Conservation (phyloP, 2,329 filamentous ascomycete species). For the Xylaria sp. region DNA sequence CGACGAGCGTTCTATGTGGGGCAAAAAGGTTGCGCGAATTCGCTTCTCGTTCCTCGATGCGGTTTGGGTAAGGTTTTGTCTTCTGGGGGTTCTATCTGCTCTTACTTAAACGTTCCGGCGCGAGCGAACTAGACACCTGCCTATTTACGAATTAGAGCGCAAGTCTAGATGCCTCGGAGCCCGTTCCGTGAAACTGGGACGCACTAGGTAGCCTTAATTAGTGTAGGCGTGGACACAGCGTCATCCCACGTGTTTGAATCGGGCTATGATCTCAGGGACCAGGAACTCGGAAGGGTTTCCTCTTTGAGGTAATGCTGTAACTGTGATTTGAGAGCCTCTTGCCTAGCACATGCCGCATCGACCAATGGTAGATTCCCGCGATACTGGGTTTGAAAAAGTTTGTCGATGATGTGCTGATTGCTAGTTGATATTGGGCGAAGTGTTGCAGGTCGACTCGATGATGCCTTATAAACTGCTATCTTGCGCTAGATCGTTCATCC, state of each 20-base stretch:
- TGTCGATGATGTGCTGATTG: background rate
- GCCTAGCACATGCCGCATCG: background rate
- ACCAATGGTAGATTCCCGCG: background rate
- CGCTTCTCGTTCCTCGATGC: background rate
- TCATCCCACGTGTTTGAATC: constrained; percentile 16
- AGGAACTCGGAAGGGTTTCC: background rate
- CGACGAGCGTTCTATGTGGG: constrained; percentile 3
- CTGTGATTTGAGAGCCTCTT: constrained; percentile 3
- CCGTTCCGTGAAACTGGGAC: constrained; percentile 19
- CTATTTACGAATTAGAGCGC: background rate
- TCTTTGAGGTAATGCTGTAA: background rate
- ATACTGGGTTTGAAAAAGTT: background rate
- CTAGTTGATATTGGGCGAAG: background rate
- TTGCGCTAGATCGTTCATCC: background rate
- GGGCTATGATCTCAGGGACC: constrained; percentile 6
- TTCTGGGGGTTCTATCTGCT: background rate
- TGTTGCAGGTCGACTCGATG: background rate
- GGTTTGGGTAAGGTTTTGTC: background rate
- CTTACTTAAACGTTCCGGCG: background rate
- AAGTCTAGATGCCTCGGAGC: background rate
- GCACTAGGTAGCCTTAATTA: constrained; percentile 15
- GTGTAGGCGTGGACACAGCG: too few species aligned
- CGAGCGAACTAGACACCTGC: background rate
- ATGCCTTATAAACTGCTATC: background rate
- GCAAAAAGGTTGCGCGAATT: background rate